Base-by-base conservation (phyloP, 805 yeast genomes). In the Debaryomyces castellii region DNA sequence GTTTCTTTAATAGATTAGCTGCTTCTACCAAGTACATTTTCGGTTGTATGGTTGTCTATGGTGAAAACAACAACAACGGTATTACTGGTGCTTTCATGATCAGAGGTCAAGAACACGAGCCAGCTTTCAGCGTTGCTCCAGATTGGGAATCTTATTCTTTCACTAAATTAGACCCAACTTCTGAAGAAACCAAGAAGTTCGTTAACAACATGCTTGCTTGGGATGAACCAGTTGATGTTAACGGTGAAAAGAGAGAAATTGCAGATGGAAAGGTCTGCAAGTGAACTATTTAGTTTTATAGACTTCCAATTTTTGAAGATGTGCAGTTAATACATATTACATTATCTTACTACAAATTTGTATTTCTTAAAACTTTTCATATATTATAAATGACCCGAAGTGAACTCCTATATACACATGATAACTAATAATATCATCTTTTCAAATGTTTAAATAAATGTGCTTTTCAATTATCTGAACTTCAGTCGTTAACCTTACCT, bases 51-150 rank as follows among this genome's bases (percentile, higher is more conserved):
- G 96, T 91, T 62, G 97, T 94, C 59, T 92, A 87, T 78, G 99
- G 99, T 75, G 97, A 88, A 80, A 89, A 90, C 90, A 92, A 90
- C 87, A 78, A 85, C 85, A 92, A 92, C 77, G 98, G 97, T 79
- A 91, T 92, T 68, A 77, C 88, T 60, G 97, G 96, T 79, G 96
- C 86, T 66, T 85, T 92, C 81, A 73, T 94, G 65, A 85, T 92
- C 66, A 90, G 98, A 78, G 99, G 99, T 63, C 89, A 92, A 74
- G 96, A 92, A 51, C 74, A 60, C 66, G 80, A 60, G 47, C 96
- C 97, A 71, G 99, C 97, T 53, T 89, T 92, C 66, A 87, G 92
- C 55, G 98, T 94, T 71, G 99, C 98, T 66, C 97, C 99, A 72
- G 99, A 94, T 77, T 90, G 96, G 96, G 98, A 92, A 77, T 89